Base-by-base conservation (phyloP, 2,329 filamentous ascomycete genomes). In the Arthrobotrys megalospora region DNA sequence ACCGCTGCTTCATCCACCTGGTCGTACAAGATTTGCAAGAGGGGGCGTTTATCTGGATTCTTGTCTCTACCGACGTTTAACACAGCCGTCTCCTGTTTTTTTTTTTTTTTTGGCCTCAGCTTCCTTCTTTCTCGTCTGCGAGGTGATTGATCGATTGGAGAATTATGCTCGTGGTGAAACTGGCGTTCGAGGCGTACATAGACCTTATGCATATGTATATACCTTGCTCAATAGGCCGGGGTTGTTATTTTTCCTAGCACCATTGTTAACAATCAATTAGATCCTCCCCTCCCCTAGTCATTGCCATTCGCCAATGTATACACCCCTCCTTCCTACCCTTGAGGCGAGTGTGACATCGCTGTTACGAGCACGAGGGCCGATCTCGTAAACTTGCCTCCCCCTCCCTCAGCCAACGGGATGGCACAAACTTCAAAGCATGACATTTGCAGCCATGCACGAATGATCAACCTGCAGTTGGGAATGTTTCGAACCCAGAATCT, bases 11-110 rank as follows among this genome's bases (percentile, higher is more conserved):
- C 14, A 32, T 50, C 28, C 32, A 60, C 47, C 41, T 70, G 43
- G 58, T 77, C 5, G 38, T 11, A 70, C 58, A 43, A 65, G 72
- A 77, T 77, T 77, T 60, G 48, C 32, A 60, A 55, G 43, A 63
- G 21, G 24, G 41, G 19, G 16, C 14, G 28, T 58, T 70, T 68
- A 77, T 71, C 65, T 77, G 16, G 53, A 41, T 19, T 28, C 19
- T 6, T 60, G 53, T n/a, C 14, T 4, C 7, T 28, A 43, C 19
- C 3, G 5, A 28, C 5, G 19, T 28, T 24, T 28, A 6, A 43
- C 55, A 60, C 55, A 3, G 55, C 19, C 36, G 55, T 12, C 24
- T 21, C 16, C 8, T 21, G 12, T 53, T 53, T 10, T 2, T 11
- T 32, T 52, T 32, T 12, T 10, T 4, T 28, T 21, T 5, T 53